Evolutionary conservation across 768 basidiomycete species (phyloP), one percentile per base, ranked within the genome.

Genomic region (Agaricus blazei): DNA sequence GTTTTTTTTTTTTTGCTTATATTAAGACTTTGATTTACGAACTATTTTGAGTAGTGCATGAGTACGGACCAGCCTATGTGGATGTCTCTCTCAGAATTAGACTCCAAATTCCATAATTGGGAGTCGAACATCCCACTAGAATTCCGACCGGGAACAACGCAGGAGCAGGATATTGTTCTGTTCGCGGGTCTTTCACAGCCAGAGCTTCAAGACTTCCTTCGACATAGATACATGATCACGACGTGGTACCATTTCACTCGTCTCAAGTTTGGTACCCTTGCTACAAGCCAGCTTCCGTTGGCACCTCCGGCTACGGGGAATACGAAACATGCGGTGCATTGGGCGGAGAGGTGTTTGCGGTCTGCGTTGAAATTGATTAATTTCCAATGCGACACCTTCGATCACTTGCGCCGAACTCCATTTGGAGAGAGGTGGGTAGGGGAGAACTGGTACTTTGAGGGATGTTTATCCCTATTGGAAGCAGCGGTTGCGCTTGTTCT

Each of bases 171-270:
- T 48, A 58, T 68, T 36, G 52, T 62, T 28, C 54, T 56, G 41
- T 63, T 63, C 52, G 63, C 68, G 50, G 68, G 71, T 48, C 55
- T 62, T 12, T 64, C 56, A 8, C 52, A 67, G 4, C 55, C 64
- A 14, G 74, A 77, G 36, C 60, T 67, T 19, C 57, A 63, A 46
- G 64, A 65, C 11, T 60, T 72, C n/a, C 60, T 70, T 11, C 74
- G 70, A 37, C 77, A 80, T 57, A 64, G 75, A 31, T 73, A 76
- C 60, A 71, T 68, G 14, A 68, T 80, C 27, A 70, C 73, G 24
- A 76, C 72, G 11, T 79, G 77, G 76, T 79, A 76, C 60, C 67
- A 78, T 27, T 68, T 73, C 26, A 71, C 65, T 8, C 71, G 77
- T 36, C 67, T 76, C 56, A 79, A 77, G 56, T 63, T 82, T 3